Evolutionary conservation across 2,329 filamentous ascomycete genomes (phyloP).

Genomic region (Dactylellina haptotyla): DNA sequence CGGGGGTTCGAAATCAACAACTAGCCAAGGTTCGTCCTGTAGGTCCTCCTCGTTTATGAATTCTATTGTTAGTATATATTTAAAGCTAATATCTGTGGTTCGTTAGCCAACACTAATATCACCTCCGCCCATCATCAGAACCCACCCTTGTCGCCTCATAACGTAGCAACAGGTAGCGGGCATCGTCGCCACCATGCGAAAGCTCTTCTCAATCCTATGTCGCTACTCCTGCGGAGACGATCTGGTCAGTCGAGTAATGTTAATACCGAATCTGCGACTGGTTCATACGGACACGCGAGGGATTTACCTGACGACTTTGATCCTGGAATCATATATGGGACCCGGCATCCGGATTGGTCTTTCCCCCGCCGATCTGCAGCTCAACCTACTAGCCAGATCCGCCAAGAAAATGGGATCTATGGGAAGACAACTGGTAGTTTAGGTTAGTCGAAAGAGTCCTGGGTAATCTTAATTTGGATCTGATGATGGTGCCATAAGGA

Average conservation of each 20-base stretch:
- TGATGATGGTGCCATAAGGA: background rate
- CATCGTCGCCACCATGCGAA: constrained; percentile 51
- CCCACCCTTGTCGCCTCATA: constrained; percentile 9
- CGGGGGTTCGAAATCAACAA: constrained; percentile 20
- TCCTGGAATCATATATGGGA: constrained; percentile 68
- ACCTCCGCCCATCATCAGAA: constrained; percentile 21
- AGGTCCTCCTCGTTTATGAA: background rate
- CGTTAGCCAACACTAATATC: constrained; percentile 10
- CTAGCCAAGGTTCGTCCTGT: constrained; percentile 22
- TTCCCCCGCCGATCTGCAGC: constrained; percentile 68
- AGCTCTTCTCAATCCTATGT: constrained; percentile 63
- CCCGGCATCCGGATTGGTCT: constrained; percentile 72
- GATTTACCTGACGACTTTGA: constrained; percentile 67
- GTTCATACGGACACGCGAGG: constrained; percentile 58
- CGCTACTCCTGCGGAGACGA: constrained; percentile 69
- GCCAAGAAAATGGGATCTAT: constrained; percentile 8
- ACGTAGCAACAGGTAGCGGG: constrained; percentile 9
- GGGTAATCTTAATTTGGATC: background rate
- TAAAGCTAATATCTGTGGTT: background rate
- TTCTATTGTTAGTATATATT: background rate
- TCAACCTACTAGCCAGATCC: constrained; percentile 60
- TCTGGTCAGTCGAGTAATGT: constrained; percentile 64
- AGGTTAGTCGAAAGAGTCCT: constrained; percentile 23
- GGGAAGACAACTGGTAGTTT: background rate
- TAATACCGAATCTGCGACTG: constrained; percentile 15